Evolutionary conservation across 1,139 yeast species (phyloP), one percentile per base, ranked within the genome.

Genomic region (Wickerhamomyces sp.): DNA sequence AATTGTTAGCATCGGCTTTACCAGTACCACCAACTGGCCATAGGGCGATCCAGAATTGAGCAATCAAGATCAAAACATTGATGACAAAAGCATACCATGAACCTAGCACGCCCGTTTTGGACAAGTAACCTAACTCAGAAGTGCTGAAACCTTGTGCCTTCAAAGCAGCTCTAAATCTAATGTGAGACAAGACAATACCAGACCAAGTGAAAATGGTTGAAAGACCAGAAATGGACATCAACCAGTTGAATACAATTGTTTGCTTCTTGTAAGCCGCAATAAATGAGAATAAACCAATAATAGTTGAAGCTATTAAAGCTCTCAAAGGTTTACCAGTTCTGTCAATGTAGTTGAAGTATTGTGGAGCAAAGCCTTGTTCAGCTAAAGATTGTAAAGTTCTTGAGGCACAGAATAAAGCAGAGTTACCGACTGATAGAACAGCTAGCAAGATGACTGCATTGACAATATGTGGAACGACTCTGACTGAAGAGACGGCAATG

Each of bases 171-270:
- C 95, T 78, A 66, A 85, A 84, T 60, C 93, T 75, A 45, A 88
- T 68, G 54, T 81, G 90, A 58, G 86, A 79, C 44, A 82, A 59
- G 60, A 84, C 79, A 55, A 87, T 83, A 9, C 89, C 79, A 36
- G 80, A 80, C 95, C 95, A 88, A 7, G 94, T 85, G 65, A 88
- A 87, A 47, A 89, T 72, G 2, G 95, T 83, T 39, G 94, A 84
- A 53, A 88, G 77, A 48, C 95, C 94, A 26, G 95, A 83, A 40
- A 88, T 68, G 18, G 95, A 87, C 61, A 85, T 70, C 59, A 88
- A 68, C 95, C 95, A 88, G 53, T 70, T 70, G 63, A 88, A 88
- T 9, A 86, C 81, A 15, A 68, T 74, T 51, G 75, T 78, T 60
- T 84, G 78, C 45, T 79, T 70, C 33, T 73, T 65, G 48, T 81